phyloP scores from a whole-genome alignment of 768 basidiomycete genomes.

The Lyophyllum decastes region DNA sequence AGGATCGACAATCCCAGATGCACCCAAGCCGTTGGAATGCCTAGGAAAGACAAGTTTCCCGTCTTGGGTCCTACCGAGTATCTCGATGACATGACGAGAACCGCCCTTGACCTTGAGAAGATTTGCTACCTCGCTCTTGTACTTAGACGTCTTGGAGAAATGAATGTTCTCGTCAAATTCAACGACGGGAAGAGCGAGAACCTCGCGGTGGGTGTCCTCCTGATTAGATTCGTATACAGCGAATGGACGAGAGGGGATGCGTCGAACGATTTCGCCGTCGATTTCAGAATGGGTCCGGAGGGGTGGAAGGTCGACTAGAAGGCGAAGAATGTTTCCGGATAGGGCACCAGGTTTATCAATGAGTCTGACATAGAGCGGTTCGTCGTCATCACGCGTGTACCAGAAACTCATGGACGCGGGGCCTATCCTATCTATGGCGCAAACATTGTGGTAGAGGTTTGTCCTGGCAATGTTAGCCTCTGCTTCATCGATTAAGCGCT shows the following conservation, averaged over 20 bases:
- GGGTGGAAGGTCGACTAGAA: not conserved
- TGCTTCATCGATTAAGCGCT: not conserved
- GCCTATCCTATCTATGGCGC: not conserved
- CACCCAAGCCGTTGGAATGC: not conserved
- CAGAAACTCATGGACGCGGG: not conserved
- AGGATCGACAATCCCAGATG: not conserved
- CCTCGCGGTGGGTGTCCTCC: not conserved
- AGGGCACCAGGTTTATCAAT: slow-evolving; percentile 1
- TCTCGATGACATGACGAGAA: not conserved
- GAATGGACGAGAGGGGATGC: not conserved
- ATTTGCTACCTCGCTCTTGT: not conserved
- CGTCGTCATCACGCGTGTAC: not conserved
- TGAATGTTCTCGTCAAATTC: not conserved
- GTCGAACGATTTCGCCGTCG: not conserved
- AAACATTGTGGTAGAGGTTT: not conserved
- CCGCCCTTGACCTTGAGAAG: slow-evolving; percentile 6
- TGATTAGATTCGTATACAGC: not conserved
- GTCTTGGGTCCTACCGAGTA: slow-evolving; percentile 3
- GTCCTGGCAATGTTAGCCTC: not conserved
- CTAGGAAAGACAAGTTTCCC: slow-evolving; percentile 3
- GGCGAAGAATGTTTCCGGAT: slow-evolving; percentile 7
- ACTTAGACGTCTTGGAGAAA: not conserved
- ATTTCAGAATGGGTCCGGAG: slow-evolving; percentile 1
- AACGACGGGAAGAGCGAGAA: not conserved
- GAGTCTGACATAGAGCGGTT: not conserved